Percentiles rank a stretch among this genome's conserved stretches.
Evolutionary conservation across 352 stramenopile genomes (phyloP).

Genomic region (Globisporangium acanthophoron): DNA sequence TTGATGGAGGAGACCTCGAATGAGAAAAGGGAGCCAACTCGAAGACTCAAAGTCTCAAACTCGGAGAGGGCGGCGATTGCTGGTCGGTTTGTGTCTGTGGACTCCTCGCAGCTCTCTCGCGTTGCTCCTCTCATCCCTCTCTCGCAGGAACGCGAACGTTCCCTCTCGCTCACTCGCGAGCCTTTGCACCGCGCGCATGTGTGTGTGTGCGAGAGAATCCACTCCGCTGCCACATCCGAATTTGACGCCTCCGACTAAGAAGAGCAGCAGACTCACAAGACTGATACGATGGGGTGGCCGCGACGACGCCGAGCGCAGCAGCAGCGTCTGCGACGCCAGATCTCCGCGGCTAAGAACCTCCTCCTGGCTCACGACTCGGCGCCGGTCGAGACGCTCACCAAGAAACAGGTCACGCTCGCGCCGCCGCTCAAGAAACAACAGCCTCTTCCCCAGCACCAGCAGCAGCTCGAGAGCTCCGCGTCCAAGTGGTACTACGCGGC

Average conservation of each 20-base stretch:
- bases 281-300: slow-evolving; percentile 11
- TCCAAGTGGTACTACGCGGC: slow-evolving; percentile 3
- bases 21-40: neutral
- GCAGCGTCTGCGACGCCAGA: slow-evolving; percentile 15
- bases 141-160: neutral
- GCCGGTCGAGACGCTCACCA: neutral
- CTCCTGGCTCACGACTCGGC: slow-evolving; percentile 1
- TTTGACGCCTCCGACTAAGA: slow-evolving; percentile 5
- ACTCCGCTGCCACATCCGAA: slow-evolving; percentile 6
- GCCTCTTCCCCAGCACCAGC: neutral
- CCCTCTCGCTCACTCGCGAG: neutral
- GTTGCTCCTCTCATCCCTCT: neutral
- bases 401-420: neutral
- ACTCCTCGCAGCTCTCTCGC: neutral
- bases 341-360: slow-evolving; percentile 6
- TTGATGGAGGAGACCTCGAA: too few species aligned
- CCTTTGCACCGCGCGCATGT: neutral
- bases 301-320: slow-evolving; percentile 16
- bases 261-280: neutral
- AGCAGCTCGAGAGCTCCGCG: neutral
- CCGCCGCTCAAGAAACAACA: neutral
- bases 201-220: slow-evolving; percentile 4
- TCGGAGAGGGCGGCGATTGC: neutral
- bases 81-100: neutral
- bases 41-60: neutral